A percentile compares a stretch with the other conserved stretches of the same genome.
Conservation (phyloP, 495 filamentous ascomycete species). For the Lasiosphaeria miniovina region DNA sequence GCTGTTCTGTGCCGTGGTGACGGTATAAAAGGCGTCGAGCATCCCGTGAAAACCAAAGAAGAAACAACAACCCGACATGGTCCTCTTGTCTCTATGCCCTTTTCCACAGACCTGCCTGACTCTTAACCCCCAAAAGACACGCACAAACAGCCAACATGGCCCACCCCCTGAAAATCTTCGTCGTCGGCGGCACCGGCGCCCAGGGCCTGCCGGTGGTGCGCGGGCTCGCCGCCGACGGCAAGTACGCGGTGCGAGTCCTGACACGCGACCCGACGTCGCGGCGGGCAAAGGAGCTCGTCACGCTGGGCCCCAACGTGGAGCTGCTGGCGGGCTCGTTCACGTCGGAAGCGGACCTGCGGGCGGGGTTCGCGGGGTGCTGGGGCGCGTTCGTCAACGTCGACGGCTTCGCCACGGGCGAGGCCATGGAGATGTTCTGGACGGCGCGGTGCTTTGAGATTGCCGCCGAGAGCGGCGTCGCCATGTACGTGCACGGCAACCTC, state of each 20-base stretch:
- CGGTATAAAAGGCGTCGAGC: too few species aligned
- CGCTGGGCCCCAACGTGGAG: conserved; percentile 39
- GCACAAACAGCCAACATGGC: not conserved
- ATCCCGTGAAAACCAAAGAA: too few species aligned
- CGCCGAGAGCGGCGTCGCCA: conserved; percentile 45
- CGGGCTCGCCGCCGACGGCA: conserved; percentile 39
- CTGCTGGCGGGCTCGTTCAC: conserved; percentile 46
- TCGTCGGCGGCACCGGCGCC: conserved; percentile 55
- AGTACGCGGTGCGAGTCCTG: conserved; percentile 46
- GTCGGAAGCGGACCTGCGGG: conserved; percentile 42
- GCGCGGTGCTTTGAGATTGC: conserved; percentile 56
- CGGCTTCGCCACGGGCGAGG: conserved; percentile 52
- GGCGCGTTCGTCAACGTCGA: conserved; percentile 55
- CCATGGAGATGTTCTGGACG: conserved; percentile 53
- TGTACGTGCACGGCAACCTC: conserved; percentile 51
- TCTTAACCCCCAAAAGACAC: too few species aligned
- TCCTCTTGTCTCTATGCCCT: too few species aligned
- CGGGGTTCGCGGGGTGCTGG: conserved; percentile 43
- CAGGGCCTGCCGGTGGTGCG: conserved; percentile 51
- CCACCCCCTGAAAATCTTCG: conserved; percentile 7
- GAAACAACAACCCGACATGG: too few species aligned
- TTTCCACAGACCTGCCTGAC: too few species aligned
- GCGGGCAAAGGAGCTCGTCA: conserved; percentile 39
- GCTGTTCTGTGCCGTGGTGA: too few species aligned
- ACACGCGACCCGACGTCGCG: conserved; percentile 43